These are phyloP conservation scores for Kodamaea sagamina DNA, from an alignment of 805 yeast genomes.

Conservation along the genomic window DNA sequence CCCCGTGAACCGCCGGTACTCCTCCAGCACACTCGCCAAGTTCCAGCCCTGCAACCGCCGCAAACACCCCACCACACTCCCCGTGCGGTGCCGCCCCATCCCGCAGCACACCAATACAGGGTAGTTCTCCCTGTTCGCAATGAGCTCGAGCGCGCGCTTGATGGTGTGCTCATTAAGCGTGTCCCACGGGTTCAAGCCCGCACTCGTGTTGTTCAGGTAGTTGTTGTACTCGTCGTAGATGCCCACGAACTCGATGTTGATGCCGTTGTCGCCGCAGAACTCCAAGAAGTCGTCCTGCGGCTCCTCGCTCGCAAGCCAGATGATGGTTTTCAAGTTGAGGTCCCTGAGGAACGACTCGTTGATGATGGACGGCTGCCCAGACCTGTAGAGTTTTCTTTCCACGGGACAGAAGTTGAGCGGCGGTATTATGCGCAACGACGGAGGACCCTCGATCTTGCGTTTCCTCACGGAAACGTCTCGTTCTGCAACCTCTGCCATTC, in stretches of 20 bases:
- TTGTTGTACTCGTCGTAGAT: constrained; percentile 61
- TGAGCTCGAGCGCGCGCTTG: constrained; percentile 72
- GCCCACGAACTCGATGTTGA: constrained; percentile 80
- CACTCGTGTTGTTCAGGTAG: constrained; percentile 22
- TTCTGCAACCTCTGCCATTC: not conserved
- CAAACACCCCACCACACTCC: constrained; percentile 93
- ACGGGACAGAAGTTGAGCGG: constrained; percentile 96
- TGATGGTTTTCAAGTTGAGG: constrained; percentile 71
- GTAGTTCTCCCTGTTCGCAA: constrained; percentile 69
- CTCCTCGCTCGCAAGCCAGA: constrained; percentile 96
- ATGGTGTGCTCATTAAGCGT: constrained; percentile 84
- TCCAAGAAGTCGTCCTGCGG: constrained; percentile 86
- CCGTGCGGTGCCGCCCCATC: constrained; percentile 97
- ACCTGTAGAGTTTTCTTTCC: constrained; percentile 79
- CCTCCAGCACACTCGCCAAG: constrained; percentile 86
- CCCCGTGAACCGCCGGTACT: constrained; percentile 91
- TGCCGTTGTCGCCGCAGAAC: constrained; percentile 72
- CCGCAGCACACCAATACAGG: constrained; percentile 94
- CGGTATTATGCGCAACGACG: constrained; percentile 75
- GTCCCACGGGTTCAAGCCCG: constrained; percentile 85
- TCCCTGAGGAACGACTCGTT: constrained; percentile 83
- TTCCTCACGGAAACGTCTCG: not conserved
- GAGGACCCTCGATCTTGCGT: constrained; percentile 46
- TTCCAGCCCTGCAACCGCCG: constrained; percentile 97
- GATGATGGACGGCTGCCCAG: constrained; percentile 94